Evolutionary conservation across 768 basidiomycete genomes (phyloP).

Genomic region (Mycena latifolia): DNA sequence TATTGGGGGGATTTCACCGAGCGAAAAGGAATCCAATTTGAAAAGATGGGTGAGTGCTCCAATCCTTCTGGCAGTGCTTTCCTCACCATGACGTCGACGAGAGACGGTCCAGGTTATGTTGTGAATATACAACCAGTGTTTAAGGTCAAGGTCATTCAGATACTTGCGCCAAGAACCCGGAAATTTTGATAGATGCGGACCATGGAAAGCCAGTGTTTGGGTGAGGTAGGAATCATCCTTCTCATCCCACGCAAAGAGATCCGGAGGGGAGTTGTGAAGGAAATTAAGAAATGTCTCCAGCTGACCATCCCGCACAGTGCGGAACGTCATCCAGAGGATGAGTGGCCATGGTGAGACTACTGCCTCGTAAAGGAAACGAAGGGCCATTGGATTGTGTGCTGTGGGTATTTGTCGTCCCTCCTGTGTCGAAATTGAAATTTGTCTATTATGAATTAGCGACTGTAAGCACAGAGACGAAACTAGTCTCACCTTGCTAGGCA

Average conservation of each 20-base stretch:
- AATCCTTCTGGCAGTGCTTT: neutral
- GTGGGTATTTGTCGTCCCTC: no score
- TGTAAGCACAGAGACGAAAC: no score
- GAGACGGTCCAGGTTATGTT: neutral
- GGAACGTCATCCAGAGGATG: slow-evolving; percentile 21
- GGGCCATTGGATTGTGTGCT: no score
- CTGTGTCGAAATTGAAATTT: no score
- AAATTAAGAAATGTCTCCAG: slow-evolving; percentile 5
- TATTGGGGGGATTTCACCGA: neutral
- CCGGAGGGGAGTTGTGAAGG: neutral
- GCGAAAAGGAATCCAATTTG: neutral
- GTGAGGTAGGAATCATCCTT: slow-evolving; percentile 7
- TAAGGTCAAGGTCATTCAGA: slow-evolving; percentile 12
- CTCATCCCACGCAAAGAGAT: slow-evolving; percentile 12
- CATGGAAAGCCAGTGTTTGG: neutral
- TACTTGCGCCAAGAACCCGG: slow-evolving; percentile 3
- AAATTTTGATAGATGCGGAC: neutral
- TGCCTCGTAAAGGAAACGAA: slow-evolving; percentile 7
- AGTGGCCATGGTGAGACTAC: slow-evolving; percentile 25
- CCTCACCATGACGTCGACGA: neutral
- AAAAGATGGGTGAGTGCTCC: neutral
- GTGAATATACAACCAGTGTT: slow-evolving; percentile 8
- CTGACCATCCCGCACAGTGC: neutral
- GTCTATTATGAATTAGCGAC: no score
- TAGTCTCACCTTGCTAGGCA: neutral